phyloP scores from a whole-genome alignment of 192 early-diverging fungal genomes.

The Coemansia sp. region DNA sequence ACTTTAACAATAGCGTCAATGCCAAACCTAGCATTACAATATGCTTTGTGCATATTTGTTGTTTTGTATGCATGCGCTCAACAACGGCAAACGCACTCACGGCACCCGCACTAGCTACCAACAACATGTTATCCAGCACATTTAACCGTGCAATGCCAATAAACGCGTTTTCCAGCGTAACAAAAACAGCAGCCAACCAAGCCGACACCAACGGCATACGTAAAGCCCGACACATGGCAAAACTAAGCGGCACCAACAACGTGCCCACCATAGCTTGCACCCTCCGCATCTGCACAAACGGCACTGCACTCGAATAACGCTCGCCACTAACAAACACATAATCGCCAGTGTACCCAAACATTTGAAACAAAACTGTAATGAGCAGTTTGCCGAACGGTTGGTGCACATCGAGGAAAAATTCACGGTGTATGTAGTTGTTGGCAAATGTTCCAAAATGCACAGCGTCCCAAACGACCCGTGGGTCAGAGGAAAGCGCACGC shows the following conservation, averaged over 20 bases:
- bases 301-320: slow-evolving; percentile 79
- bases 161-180: slow-evolving; percentile 64
- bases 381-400: slow-evolving; percentile 85
- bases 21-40: not conserved
- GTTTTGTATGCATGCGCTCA: not conserved
- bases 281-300: slow-evolving; percentile 75
- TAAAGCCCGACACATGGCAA: slow-evolving; percentile 49
- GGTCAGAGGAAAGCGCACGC: slow-evolving; percentile 56
- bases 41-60: not conserved
- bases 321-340: slow-evolving; percentile 80
- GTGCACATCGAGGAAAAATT: slow-evolving; percentile 97
- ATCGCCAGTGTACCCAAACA: slow-evolving; percentile 74
- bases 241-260: slow-evolving; percentile 74
- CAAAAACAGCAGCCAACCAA: slow-evolving; percentile 68
- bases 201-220: slow-evolving; percentile 8
- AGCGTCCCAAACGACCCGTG: slow-evolving; percentile 82
- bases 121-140: slow-evolving; percentile 89
- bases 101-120: slow-evolving; percentile 69
- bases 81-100: slow-evolving; percentile 3
- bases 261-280: slow-evolving; percentile 75
- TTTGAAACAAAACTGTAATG: slow-evolving; percentile 61
- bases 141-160: slow-evolving; percentile 81
- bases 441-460: slow-evolving; percentile 98
- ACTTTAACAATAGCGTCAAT: not conserved
- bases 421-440: slow-evolving; percentile 80